Conservation (phyloP, 805 yeast genomes). For the Zygotorulaspora danielsina region DNA sequence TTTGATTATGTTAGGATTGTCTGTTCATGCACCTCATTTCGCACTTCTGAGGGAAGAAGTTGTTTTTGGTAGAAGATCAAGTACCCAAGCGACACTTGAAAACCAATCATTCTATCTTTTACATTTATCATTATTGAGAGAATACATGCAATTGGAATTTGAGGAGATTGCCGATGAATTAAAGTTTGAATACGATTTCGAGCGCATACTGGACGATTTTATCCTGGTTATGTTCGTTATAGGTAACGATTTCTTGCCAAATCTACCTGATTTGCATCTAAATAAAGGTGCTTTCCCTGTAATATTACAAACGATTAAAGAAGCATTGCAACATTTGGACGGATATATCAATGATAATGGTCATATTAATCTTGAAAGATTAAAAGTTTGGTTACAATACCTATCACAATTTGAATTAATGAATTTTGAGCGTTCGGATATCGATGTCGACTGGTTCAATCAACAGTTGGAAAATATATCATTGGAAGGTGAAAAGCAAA, state of each 20-base stretch:
- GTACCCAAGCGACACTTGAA: conserved; percentile 47
- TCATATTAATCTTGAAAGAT: conserved; percentile 65
- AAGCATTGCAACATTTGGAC: conserved; percentile 63
- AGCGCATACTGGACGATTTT: conserved; percentile 86
- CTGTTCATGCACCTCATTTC: conserved; percentile 93
- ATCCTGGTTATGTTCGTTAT: conserved; percentile 88
- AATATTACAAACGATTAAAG: conserved; percentile 81
- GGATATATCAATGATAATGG: conserved; percentile 87
- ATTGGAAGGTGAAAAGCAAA: conserved; percentile 62
- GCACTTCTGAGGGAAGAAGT: conserved; percentile 94
- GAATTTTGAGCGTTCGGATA: conserved; percentile 76
- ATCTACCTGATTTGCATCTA: conserved; percentile 87
- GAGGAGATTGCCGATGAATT: conserved; percentile 59
- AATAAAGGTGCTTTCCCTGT: conserved; percentile 97
- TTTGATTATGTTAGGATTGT: conserved; percentile 86
- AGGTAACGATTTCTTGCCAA: conserved; percentile 97
- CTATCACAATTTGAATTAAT: conserved; percentile 77
- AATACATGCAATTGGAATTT: conserved; percentile 85
- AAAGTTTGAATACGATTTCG: conserved; percentile 72
- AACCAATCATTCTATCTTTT: conserved; percentile 78
- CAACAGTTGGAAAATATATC: conserved; percentile 76
- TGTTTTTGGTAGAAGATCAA: conserved; percentile 59
- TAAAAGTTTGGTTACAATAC: conserved; percentile 70
- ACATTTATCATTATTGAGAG: conserved; percentile 84
- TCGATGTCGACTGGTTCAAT: conserved; percentile 90